Base-by-base conservation (phyloP, 2,329 filamentous ascomycete genomes). In the Tolypocladium endophyticum region DNA sequence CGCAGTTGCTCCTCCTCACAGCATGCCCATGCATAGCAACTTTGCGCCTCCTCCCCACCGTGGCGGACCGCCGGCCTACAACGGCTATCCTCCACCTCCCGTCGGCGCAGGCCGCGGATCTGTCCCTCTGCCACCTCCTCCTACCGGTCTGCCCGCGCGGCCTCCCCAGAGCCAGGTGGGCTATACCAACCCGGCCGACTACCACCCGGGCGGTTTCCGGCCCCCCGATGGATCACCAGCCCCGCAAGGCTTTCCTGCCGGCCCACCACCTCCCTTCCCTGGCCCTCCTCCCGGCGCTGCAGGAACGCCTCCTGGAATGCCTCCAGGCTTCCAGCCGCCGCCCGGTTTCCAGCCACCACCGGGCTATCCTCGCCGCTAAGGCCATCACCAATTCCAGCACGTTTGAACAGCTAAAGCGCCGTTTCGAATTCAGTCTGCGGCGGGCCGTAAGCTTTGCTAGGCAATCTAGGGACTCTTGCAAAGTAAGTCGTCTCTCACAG, bases 141-240 rank as follows among this genome's bases (percentile, higher is more conserved):
- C 80, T 0, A 76, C 78, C 0, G 80, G 80, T 1, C 71, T 83
- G 4, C 80, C 80, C 0, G 77, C 79, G 0, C 73, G 80, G 20
- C 80, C 79, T 3, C 79, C 79, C 0, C 77, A 77, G 55, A 74
- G 74, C 57, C 78, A 79, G 38, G 72, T 65, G 30, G 74, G 73
- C 30, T 81, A 73, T 65, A 75, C 73, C 55, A 79, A 79, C 61
- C 77, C 77, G 6, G 77, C 76, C 55, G 76, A 79, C 60, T 80
- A 77, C 68, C 79, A 80, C 62, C 77, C 77, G 0, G 76, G 75
- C 35, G 66, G 68, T 62, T 75, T 74, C 67, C 73, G 75, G 16
- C 73, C 74, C 5, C 71, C 73, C 9, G 71, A 71, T 20, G 75
- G 72, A 18, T 73, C 73, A 7, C 72, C 74, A 1, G 69, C 71